These are phyloP conservation scores for Gossypium lobatum DNA, from an alignment of 441 rosid genomes.

Conservation along the genomic window DNA sequence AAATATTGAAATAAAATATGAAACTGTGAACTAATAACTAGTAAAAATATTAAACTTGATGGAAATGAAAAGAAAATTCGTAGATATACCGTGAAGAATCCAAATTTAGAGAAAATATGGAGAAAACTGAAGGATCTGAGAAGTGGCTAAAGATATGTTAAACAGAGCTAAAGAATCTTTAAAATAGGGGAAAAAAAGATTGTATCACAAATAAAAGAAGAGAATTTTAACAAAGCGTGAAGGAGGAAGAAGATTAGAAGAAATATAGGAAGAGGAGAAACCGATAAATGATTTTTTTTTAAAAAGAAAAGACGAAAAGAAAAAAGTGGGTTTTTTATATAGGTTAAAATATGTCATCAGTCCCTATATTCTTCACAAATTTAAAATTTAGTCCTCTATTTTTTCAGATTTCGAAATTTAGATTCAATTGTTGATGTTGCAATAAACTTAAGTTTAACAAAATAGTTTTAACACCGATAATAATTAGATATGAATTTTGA, in stretches of 20 bases:
- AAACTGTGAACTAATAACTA: not conserved
- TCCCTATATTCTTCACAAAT: too few relatives aligned
- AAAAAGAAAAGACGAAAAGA: not conserved
- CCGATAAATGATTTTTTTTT: not conserved
- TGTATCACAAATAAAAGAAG: not conserved
- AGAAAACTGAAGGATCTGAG: conserved; percentile 25
- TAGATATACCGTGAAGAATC: conserved; percentile 16
- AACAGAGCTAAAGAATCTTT: not conserved
- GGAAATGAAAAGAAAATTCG: not conserved
- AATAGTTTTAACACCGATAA: too few relatives aligned
- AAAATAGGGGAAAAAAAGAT: not conserved
- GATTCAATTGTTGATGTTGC: too few relatives aligned
- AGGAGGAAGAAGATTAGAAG: not conserved
- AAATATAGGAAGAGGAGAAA: not conserved
- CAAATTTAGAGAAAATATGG: not conserved
- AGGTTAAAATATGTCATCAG: not conserved
- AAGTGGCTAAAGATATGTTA: conserved; percentile 23
- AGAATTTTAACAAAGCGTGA: not conserved
- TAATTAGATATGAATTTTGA: too few relatives aligned
- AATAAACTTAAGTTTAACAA: too few relatives aligned
- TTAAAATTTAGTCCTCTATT: too few relatives aligned
- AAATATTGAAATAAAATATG: not conserved
- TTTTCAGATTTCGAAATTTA: too few relatives aligned
- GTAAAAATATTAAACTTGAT: not conserved
- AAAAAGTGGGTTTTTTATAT: not conserved